A percentile compares a stretch with the other conserved stretches of the same genome.
These are phyloP conservation scores for Populus davidiana DNA, from an alignment of 345 rosid genomes.

Conservation along the genomic window DNA sequence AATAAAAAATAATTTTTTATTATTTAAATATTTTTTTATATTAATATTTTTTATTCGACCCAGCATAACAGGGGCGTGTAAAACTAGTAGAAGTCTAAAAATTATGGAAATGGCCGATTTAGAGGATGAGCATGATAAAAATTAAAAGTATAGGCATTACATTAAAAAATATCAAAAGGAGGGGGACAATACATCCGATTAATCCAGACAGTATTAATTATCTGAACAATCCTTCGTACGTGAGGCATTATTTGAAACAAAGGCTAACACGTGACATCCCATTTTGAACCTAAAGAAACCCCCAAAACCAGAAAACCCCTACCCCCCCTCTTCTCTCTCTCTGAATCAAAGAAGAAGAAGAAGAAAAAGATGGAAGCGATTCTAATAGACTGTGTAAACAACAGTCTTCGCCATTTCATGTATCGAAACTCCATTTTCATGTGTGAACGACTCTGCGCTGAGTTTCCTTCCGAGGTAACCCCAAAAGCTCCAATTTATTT, in stretches of 20 bases:
- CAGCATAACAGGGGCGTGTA: too few relatives aligned
- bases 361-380: constrained; percentile 70
- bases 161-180: background rate
- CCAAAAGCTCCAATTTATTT: background rate
- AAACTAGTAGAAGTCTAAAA: too few relatives aligned
- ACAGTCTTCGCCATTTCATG: constrained; percentile 86
- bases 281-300: constrained; percentile 39
- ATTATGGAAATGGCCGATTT: too few relatives aligned
- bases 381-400: constrained; percentile 68
- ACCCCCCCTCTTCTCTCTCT: constrained; percentile 14
- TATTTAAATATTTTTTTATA: too few relatives aligned
- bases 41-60: too few relatives aligned
- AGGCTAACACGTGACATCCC: constrained; percentile 38
- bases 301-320: constrained; percentile 22
- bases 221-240: constrained; percentile 26
- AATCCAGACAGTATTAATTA: background rate
- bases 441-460: constrained; percentile 98
- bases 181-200: background rate
- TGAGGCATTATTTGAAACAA: constrained; percentile 23
- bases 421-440: constrained; percentile 81
- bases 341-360: constrained; percentile 14
- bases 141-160: too few relatives aligned
- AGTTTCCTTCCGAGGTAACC: constrained; percentile 92
- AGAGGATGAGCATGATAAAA: too few relatives aligned
- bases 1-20: too few relatives aligned